A percentile compares a stretch with the other conserved stretches of the same genome.
Conservation (phyloP, 805 yeast species). For the Suhomyces xylopsoci region DNA sequence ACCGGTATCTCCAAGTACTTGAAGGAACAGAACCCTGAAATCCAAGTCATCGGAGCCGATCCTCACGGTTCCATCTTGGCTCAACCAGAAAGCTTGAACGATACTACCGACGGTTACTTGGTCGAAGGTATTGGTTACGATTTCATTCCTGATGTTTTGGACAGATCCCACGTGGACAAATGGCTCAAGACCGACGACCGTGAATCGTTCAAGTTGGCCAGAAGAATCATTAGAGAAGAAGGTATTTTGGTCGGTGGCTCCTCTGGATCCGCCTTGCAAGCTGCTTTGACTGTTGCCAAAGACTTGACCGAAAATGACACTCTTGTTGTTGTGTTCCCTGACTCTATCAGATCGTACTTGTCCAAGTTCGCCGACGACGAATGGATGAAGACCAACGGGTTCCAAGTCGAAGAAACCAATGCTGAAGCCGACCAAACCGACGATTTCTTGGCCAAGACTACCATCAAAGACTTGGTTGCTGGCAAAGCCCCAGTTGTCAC, state of each 20-base stretch:
- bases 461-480: constrained; percentile 62
- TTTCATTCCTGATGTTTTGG: constrained; percentile 77
- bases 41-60: constrained; percentile 75
- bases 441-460: constrained; percentile 37
- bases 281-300: constrained; percentile 66
- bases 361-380: constrained; percentile 88
- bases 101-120: constrained; percentile 56
- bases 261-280: constrained; percentile 79
- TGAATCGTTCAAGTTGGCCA: constrained; percentile 73
- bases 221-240: constrained; percentile 79
- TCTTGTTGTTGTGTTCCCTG: constrained; percentile 81
- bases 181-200: constrained; percentile 88
- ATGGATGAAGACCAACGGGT: constrained; percentile 80
- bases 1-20: constrained; percentile 84
- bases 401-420: constrained; percentile 47
- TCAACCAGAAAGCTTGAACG: constrained; percentile 67
- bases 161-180: constrained; percentile 60
- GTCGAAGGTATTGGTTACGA: constrained; percentile 93
- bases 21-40: constrained; percentile 63
- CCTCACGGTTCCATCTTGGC: constrained; percentile 87
- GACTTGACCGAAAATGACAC: constrained; percentile 70
- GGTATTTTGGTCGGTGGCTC: constrained; percentile 91
- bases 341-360: constrained; percentile 80
- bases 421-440: constrained; percentile 41
- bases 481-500: constrained; percentile 75